A percentile compares a stretch with the other conserved stretches of the same genome.
These are phyloP conservation scores for Kregervanrija pseudodelftensis DNA, from an alignment of 805 yeast species.

Conservation along the genomic window DNA sequence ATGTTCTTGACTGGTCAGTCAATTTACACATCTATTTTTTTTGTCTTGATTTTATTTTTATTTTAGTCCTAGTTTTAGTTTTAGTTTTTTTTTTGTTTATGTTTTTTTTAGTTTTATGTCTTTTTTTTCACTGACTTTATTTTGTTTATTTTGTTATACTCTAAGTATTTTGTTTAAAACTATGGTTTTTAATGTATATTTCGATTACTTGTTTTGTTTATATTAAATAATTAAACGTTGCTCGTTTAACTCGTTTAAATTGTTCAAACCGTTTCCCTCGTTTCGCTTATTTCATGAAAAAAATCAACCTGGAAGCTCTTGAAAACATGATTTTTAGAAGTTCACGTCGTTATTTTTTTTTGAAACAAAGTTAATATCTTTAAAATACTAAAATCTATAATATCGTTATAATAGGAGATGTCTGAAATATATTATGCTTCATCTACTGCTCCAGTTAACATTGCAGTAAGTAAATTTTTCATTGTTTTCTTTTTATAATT, in stretches of 20 bases:
- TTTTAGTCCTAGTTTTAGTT: no score
- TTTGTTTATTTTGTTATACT: not conserved
- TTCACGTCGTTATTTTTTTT: no score
- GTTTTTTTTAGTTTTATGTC: not conserved
- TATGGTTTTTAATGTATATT: not conserved
- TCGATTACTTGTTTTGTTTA: not conserved
- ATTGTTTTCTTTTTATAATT: not conserved
- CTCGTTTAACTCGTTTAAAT: not conserved
- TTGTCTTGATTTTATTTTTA: no score
- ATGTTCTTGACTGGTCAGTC: no score
- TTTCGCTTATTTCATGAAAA: no score
- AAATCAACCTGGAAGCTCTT: no score
- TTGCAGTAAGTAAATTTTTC: conserved; percentile 58
- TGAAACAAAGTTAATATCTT: not conserved
- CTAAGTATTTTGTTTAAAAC: not conserved
- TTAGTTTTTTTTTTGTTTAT: not conserved
- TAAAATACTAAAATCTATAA: no score
- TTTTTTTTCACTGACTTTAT: not conserved
- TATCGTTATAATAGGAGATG: conserved; percentile 9
- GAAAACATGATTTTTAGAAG: no score
- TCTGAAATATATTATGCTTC: conserved; percentile 55
- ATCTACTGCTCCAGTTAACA: conserved; percentile 94
- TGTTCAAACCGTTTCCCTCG: no score
- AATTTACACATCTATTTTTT: no score
- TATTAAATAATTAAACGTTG: not conserved